phyloP scores from a whole-genome alignment of 2,329 filamentous ascomycete species.

The Hypomyces rosellus region DNA sequence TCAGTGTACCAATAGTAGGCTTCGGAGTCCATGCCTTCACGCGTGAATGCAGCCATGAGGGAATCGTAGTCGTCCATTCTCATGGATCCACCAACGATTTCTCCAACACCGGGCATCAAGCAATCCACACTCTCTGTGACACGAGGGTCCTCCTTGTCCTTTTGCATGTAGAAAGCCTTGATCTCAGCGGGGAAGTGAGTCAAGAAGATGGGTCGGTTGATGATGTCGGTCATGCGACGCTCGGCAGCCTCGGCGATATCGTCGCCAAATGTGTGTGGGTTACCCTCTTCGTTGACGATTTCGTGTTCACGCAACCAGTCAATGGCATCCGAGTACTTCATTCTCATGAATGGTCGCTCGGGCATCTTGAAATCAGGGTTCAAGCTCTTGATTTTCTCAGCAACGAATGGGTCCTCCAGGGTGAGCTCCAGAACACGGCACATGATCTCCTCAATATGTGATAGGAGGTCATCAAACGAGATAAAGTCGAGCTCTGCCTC shows the following conservation, averaged over 20 bases:
- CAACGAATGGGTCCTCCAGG: constrained; percentile 65
- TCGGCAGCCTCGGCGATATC: constrained; percentile 98
- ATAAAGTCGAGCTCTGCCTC: constrained; percentile 97
- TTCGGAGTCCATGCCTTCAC: constrained; percentile 75
- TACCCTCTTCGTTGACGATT: constrained; percentile 87
- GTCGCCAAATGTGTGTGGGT: constrained; percentile 87
- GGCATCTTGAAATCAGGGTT: constrained; percentile 88
- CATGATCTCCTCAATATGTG: constrained; percentile 80
- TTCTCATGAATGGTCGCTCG: constrained; percentile 80
- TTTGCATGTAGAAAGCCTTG: constrained; percentile 99
- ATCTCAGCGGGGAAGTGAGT: constrained; percentile 97
- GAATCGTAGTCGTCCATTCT: constrained; percentile 90
- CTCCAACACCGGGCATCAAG: constrained; percentile 86
- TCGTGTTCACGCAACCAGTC: constrained; percentile 86
- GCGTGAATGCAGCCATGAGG: constrained; percentile 79
- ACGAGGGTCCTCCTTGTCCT: constrained; percentile 67
- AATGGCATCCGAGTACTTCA: constrained; percentile 92
- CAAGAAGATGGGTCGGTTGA: constrained; percentile 91
- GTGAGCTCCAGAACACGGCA: constrained; percentile 77
- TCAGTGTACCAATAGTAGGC: constrained; percentile 99
- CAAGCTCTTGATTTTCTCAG: constrained; percentile 70
- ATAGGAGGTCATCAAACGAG: constrained; percentile 79
- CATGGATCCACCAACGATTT: constrained; percentile 96
- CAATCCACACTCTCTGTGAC: constrained; percentile 91
- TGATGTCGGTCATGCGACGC: constrained; percentile 92